phyloP scores from a whole-genome alignment of 2,329 filamentous ascomycete genomes.

The Monilinia fructigena region DNA sequence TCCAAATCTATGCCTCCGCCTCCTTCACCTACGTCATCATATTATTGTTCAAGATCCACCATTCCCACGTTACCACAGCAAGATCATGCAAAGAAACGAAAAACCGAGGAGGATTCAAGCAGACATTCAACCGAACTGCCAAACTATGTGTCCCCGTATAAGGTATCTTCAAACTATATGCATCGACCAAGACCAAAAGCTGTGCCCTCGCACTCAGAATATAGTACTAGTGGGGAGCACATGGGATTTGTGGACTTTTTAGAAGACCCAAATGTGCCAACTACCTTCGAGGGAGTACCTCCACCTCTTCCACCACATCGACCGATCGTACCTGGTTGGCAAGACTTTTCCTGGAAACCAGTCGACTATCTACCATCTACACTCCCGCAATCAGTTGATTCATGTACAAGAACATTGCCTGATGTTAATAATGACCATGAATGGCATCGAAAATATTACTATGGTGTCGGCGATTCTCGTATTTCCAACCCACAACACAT shows the following conservation, averaged over 20 bases:
- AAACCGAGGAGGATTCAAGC: neutral
- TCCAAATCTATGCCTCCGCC: constrained; percentile 3
- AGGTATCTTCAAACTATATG: neutral
- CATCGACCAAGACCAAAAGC: neutral
- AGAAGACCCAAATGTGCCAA: constrained; percentile 18
- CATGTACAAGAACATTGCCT: neutral
- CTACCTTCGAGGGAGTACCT: constrained; percentile 8
- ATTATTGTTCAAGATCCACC: neutral
- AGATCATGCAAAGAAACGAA: constrained; percentile 7
- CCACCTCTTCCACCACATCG: constrained; percentile 12
- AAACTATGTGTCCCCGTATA: neutral
- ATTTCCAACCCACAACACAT: neutral
- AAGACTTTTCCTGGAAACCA: constrained; percentile 20
- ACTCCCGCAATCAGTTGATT: neutral
- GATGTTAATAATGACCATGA: neutral
- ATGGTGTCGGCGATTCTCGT: neutral
- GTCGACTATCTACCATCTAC: neutral
- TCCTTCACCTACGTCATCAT: neutral
- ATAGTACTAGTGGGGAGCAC: neutral
- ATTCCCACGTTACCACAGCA: neutral
- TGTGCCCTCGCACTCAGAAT: neutral
- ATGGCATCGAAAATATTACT: constrained; percentile 20
- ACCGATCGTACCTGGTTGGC: constrained; percentile 20
- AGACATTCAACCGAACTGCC: neutral
- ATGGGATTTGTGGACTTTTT: constrained; percentile 18